Evolutionary conservation across 2,329 filamentous ascomycete species (phyloP).

Genomic region (Neoarthrinium moseri): DNA sequence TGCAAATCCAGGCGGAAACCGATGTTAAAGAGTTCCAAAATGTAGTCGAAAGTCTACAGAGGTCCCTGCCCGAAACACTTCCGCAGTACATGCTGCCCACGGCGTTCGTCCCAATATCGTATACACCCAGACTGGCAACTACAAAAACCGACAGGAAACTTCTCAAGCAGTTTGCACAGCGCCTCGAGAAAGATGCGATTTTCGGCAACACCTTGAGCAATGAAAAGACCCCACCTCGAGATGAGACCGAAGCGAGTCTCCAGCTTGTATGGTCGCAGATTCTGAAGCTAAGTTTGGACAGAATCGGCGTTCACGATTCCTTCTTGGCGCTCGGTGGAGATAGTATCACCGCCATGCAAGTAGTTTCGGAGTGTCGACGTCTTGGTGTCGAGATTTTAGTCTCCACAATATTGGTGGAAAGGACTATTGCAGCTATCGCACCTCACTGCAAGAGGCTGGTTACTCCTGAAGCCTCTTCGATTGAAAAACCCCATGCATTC

Average conservation of each 20-base stretch:
- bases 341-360: conserved; percentile 2
- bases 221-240: background rate
- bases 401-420: too few species aligned
- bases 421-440: too few species aligned
- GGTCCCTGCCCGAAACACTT: background rate
- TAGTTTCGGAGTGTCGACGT: too few species aligned
- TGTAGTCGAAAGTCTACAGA: background rate
- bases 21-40: background rate
- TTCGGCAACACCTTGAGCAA: background rate
- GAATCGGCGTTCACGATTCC: background rate
- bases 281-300: background rate
- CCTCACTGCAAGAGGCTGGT: too few species aligned
- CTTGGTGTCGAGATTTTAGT: too few species aligned
- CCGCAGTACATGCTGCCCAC: conserved; percentile 5
- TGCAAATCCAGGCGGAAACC: background rate
- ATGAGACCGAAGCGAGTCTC: background rate
- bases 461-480: too few species aligned
- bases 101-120: background rate
- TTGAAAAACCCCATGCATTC: too few species aligned
- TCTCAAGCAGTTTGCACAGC: background rate
- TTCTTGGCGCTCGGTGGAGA: background rate
- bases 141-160: conserved; percentile 2
- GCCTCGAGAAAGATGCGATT: background rate
- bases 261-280: background rate
- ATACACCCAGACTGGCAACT: background rate